A percentile compares a stretch with the other conserved stretches of the same genome.
These are phyloP conservation scores for Thraustochytrium sp. DNA, from an alignment of 352 stramenopile species.

Conservation along the genomic window DNA sequence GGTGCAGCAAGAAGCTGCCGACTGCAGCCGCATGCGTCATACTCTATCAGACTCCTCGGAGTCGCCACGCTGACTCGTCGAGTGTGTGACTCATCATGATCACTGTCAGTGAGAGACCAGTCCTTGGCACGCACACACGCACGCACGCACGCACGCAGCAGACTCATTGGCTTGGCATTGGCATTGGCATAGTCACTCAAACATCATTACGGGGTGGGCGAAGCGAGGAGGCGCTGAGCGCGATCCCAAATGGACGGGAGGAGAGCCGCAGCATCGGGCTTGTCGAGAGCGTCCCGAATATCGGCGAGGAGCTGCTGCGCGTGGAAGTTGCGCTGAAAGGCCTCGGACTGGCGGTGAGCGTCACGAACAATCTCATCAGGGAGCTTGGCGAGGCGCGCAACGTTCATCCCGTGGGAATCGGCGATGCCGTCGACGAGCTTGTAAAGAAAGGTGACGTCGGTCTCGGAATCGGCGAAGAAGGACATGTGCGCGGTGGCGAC, in stretches of 20 bases:
- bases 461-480: slow-evolving; percentile 62
- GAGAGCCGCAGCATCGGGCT: background rate
- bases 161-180: no score
- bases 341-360: slow-evolving; percentile 9
- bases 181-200: background rate
- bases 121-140: background rate
- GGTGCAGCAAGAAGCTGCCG: no score
- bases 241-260: background rate
- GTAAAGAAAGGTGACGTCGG: slow-evolving; percentile 98
- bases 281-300: background rate
- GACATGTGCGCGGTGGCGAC: slow-evolving; percentile 82
- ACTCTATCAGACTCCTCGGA: no score
- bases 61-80: no score
- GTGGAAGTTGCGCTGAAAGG: slow-evolving; percentile 7
- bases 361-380: slow-evolving; percentile 62
- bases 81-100: no score
- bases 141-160: background rate
- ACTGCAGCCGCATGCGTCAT: no score
- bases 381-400: slow-evolving; percentile 93
- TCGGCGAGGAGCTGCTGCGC: slow-evolving; percentile 17
- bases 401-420: slow-evolving; percentile 97
- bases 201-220: background rate
- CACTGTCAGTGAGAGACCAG: background rate
- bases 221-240: background rate
- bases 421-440: slow-evolving; percentile 90